Evolutionary conservation across 2,329 filamentous ascomycete species (phyloP).

Genomic region (Colletotrichum costaricense): DNA sequence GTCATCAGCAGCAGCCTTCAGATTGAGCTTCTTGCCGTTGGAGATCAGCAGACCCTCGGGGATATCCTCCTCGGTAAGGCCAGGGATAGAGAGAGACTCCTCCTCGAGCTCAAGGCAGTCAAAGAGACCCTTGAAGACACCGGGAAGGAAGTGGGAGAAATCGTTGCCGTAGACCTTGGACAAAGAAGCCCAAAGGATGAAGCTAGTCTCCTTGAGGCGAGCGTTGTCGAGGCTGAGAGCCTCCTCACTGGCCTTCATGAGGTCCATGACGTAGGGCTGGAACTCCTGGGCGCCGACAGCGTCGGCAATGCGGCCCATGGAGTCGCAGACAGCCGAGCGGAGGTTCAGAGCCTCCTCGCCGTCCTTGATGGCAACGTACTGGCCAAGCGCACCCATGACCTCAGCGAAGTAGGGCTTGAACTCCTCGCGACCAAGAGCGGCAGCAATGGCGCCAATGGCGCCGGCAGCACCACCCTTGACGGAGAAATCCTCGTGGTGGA

Average conservation of each 20-base stretch:
- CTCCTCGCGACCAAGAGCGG: conserved; percentile 81
- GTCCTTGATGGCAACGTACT: conserved; percentile 87
- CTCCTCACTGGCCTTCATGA: conserved; percentile 94
- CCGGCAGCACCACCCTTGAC: conserved; percentile 91
- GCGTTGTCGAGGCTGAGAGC: conserved; percentile 89
- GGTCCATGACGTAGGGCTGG: conserved; percentile 88
- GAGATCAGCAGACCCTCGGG: conserved; percentile 79
- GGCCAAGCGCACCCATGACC: conserved; percentile 89
- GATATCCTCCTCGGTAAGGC: conserved; percentile 63
- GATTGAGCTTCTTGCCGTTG: conserved; percentile 86
- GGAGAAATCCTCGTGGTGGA: conserved; percentile 86
- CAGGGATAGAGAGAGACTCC: conserved; percentile 85
- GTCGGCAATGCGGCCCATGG: conserved; percentile 90
- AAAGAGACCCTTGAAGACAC: conserved; percentile 83
- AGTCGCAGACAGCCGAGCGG: conserved; percentile 89
- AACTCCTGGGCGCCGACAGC: conserved; percentile 89
- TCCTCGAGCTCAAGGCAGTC: conserved; percentile 89
- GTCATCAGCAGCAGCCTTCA: conserved; percentile 67
- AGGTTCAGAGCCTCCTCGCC: conserved; percentile 91
- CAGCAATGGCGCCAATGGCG: conserved; percentile 90
- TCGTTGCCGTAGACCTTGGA: conserved; percentile 92
- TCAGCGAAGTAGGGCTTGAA: conserved; percentile 94
- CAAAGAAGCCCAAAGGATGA: conserved; percentile 95
- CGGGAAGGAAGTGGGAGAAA: conserved; percentile 81
- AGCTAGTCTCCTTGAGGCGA: conserved; percentile 93